A percentile compares a stretch with the other conserved stretches of the same genome.
Evolutionary conservation across 1,139 yeast genomes (phyloP).

Genomic region (Debaryomyces coudertii): DNA sequence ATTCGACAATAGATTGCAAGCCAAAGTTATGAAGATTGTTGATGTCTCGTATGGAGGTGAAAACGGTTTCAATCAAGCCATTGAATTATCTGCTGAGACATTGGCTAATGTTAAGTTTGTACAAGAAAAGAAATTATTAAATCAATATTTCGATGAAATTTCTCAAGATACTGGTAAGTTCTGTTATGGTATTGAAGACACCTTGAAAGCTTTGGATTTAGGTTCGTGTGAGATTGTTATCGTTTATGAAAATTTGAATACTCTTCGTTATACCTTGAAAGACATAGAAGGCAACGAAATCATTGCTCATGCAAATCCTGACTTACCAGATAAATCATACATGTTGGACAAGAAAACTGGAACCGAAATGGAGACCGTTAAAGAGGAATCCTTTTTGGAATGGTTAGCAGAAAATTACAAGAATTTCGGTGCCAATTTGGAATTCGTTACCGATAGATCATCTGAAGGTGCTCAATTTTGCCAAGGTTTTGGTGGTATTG

Average conservation of each 20-base stretch:
- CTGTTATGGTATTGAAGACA: constrained; percentile 97
- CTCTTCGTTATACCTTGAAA: constrained; percentile 79
- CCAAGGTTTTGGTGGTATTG: constrained; percentile 98
- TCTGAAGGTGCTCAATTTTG: constrained; percentile 98
- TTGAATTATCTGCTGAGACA: constrained; percentile 95
- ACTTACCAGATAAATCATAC: constrained; percentile 74
- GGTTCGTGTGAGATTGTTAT: constrained; percentile 95
- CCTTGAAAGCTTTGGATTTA: constrained; percentile 90
- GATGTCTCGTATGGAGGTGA: constrained; percentile 99
- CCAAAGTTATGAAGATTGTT: constrained; percentile 87
- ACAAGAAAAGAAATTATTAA: constrained; percentile 95
- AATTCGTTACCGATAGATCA: constrained; percentile 94
- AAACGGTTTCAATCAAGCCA: constrained; percentile 98
- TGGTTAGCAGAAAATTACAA: constrained; percentile 98
- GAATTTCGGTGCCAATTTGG: constrained; percentile 91
- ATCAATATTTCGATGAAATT: constrained; percentile 91
- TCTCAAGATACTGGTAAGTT: constrained; percentile 95
- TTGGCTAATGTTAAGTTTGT: constrained; percentile 95
- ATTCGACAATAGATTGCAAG: constrained; percentile 86
- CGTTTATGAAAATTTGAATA: constrained; percentile 89
- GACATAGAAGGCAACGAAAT: constrained; percentile 81
- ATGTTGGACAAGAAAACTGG: constrained; percentile 84
- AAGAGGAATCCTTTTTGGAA: constrained; percentile 84
- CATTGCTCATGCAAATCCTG: constrained; percentile 72
- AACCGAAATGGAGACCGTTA: constrained; percentile 81